Evolutionary conservation across 495 filamentous ascomycete genomes (phyloP).

Genomic region (Tuber calosporum): DNA sequence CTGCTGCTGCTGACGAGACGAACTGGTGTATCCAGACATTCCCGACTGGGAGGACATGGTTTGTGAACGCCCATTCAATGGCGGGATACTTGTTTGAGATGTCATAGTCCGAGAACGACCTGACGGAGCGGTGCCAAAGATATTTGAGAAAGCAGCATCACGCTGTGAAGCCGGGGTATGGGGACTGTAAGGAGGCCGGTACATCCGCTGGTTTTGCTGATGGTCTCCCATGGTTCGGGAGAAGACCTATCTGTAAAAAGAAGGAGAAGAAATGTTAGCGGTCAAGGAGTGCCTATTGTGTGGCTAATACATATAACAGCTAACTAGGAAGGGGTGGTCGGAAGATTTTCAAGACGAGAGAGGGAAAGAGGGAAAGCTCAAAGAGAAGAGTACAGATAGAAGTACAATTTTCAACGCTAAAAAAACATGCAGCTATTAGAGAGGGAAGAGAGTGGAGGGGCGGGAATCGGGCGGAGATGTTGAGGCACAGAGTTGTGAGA

Average conservation of each 20-base stretch:
- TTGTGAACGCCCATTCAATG: constrained; percentile 60
- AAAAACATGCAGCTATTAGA: constrained; percentile 32
- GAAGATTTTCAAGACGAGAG: constrained; percentile 11
- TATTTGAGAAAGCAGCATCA: constrained; percentile 92
- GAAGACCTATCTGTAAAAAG: constrained; percentile 25
- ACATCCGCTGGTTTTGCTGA: constrained; percentile 36
- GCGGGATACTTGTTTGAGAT: constrained; percentile 54
- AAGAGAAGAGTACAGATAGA: constrained; percentile 27
- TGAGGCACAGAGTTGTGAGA: constrained; percentile 22
- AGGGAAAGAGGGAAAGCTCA: constrained; percentile 19
- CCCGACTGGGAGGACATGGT: constrained; percentile 46
- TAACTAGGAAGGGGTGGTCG: background rate
- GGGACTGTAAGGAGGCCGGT: constrained; percentile 32
- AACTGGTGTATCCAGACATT: constrained; percentile 16
- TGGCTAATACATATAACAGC: background rate
- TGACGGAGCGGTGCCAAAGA: constrained; percentile 82
- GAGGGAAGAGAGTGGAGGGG: constrained; percentile 6
- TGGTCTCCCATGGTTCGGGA: constrained; percentile 35
- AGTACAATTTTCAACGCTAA: constrained; percentile 37
- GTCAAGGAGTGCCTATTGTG: constrained; percentile 19
- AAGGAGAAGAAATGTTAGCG: constrained; percentile 9
- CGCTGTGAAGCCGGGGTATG: constrained; percentile 53
- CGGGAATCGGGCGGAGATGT: constrained; percentile 15
- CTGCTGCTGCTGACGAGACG: constrained; percentile 34
- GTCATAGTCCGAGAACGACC: constrained; percentile 85